phyloP scores from a whole-genome alignment of 164 flowering plant species.

The Tetracentron sinense region DNA sequence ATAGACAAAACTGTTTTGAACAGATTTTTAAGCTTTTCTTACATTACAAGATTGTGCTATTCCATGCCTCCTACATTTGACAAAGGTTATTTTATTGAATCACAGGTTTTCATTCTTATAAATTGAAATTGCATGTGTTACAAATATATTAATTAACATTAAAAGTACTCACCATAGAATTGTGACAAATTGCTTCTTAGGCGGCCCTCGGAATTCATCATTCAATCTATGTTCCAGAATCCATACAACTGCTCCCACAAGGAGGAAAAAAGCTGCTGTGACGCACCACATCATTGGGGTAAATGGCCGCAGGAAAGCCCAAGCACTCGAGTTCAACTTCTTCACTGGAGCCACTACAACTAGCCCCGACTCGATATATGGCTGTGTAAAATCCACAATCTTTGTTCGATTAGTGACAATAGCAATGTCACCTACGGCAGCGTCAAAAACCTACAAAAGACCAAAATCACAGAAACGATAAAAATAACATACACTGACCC shows the following conservation, averaged over 20 bases:
- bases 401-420: constrained; percentile 57
- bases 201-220: constrained; percentile 71
- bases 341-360: constrained; percentile 60
- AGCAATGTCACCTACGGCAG: constrained; percentile 66
- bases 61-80: no score
- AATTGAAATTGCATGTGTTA: no score
- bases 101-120: no score
- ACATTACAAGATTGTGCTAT: no score
- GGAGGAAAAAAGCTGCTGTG: constrained; percentile 40
- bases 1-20: no score
- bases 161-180: constrained; percentile 55
- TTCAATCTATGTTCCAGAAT: constrained; percentile 64
- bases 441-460: constrained; percentile 49
- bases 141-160: neutral
- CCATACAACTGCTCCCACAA: constrained; percentile 59
- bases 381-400: constrained; percentile 68
- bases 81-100: no score
- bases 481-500: no score
- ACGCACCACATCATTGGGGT: constrained; percentile 48
- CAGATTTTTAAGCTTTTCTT: no score
- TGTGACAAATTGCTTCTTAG: constrained; percentile 49
- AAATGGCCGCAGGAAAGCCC: constrained; percentile 66
- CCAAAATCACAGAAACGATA: constrained; percentile 7
- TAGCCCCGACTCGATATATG: constrained; percentile 61
- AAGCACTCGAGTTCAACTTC: constrained; percentile 45